Conservation (phyloP, 1,139 yeast species). For the Geotrichum reessii region DNA sequence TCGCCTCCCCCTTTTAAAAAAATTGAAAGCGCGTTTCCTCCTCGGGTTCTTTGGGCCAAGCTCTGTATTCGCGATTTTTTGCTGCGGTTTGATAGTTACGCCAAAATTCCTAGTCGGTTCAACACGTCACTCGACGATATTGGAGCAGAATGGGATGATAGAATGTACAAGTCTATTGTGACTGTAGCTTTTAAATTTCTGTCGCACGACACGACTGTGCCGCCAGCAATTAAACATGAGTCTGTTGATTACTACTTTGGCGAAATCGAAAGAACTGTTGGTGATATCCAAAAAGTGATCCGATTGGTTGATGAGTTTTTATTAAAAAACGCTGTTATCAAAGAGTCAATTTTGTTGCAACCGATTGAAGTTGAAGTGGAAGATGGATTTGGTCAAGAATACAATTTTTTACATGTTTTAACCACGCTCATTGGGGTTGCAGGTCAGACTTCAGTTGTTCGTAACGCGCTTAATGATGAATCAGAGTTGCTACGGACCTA, state of each 20-base stretch:
- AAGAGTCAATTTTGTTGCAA: neutral
- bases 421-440: conserved; percentile 8
- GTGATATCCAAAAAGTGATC: conserved; percentile 34
- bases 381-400: conserved; percentile 27
- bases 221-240: conserved; percentile 19
- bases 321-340: neutral
- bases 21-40: conserved; percentile 25
- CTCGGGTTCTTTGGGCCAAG: conserved; percentile 27
- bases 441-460: conserved; percentile 15
- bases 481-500: neutral
- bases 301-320: conserved; percentile 27
- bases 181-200: conserved; percentile 32
- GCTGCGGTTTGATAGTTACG: conserved; percentile 34
- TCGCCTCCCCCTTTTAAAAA: conserved; percentile 28
- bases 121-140: conserved; percentile 35
- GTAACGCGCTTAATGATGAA: conserved; percentile 8
- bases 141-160: conserved; percentile 35
- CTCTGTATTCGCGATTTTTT: conserved; percentile 30
- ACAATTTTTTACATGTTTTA: conserved; percentile 15
- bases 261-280: conserved; percentile 32
- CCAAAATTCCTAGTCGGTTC: conserved; percentile 35
- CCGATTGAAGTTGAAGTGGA: neutral
- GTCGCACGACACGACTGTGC: conserved; percentile 30
- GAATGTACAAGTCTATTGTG: conserved; percentile 35
- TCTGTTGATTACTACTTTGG: conserved; percentile 22